These are phyloP conservation scores for Hyphopichia fennica DNA, from an alignment of 1,139 yeast species.

Conservation along the genomic window DNA sequence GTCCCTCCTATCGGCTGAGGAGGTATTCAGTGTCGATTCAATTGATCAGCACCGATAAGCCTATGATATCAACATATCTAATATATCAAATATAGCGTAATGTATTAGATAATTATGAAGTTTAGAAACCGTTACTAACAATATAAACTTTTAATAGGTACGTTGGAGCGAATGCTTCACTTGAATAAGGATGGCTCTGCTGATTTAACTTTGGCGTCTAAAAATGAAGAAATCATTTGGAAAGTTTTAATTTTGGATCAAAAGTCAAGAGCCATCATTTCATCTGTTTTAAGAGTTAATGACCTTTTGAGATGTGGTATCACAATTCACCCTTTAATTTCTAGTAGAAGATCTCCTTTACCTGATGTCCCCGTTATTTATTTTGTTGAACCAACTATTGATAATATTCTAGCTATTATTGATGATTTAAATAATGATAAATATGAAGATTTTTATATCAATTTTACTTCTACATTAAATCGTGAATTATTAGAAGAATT, in stretches of 20 bases:
- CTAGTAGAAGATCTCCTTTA: conserved; percentile 68
- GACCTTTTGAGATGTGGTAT: conserved; percentile 87
- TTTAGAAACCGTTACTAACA: too few species aligned
- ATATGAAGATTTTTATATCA: conserved; percentile 78
- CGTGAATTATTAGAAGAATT: conserved; percentile 83
- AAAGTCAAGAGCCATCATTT: conserved; percentile 79
- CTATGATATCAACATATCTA: too few species aligned
- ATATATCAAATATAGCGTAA: too few species aligned
- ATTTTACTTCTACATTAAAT: conserved; percentile 78
- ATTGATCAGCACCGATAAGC: too few species aligned
- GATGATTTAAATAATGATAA: conserved; percentile 71
- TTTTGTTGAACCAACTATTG: conserved; percentile 83
- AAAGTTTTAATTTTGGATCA: conserved; percentile 86
- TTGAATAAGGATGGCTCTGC: conserved; percentile 61
- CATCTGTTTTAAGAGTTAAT: conserved; percentile 86
- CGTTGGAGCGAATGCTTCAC: conserved; percentile 81
- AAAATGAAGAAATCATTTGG: conserved; percentile 75
- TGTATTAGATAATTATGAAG: too few species aligned
- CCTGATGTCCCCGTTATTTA: conserved; percentile 95
- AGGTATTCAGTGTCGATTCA: too few species aligned
- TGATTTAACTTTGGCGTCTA: conserved; percentile 53
- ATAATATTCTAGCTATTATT: conserved; percentile 66
- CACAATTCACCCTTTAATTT: conserved; percentile 79
- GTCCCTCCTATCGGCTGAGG: too few species aligned
- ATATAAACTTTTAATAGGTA: neutral